Conservation (phyloP, 805 yeast genomes). For the Ogataea methylovora region DNA sequence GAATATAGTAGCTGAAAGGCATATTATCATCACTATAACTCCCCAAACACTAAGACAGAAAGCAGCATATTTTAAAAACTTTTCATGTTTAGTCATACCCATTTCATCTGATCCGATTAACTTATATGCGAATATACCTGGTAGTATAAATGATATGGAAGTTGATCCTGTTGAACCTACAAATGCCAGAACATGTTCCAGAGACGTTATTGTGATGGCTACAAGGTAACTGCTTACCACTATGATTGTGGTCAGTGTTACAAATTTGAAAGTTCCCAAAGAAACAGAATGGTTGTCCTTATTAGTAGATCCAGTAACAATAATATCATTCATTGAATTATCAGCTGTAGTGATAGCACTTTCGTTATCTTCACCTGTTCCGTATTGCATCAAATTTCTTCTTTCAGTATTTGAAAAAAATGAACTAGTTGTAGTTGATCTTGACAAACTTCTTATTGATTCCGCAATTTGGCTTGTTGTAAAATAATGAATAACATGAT, state of each 20-base stretch:
- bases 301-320: constrained; percentile 9
- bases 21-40: constrained; percentile 57
- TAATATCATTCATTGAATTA: constrained; percentile 12
- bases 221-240: constrained; percentile 50
- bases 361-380: constrained; percentile 7
- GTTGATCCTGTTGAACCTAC: constrained; percentile 95
- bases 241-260: constrained; percentile 33
- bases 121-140: constrained; percentile 79
- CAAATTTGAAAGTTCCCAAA: constrained; percentile 21
- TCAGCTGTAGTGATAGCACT: constrained; percentile 4
- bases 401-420: constrained; percentile 9
- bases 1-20: constrained; percentile 34
- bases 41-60: constrained; percentile 63
- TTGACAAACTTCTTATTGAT: constrained; percentile 14
- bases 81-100: constrained; percentile 17
- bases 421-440: constrained; percentile 4
- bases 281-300: constrained; percentile 5
- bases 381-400: constrained; percentile 1
- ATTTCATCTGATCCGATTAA: constrained; percentile 46
- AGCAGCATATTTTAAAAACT: constrained; percentile 37
- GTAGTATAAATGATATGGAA: constrained; percentile 81
- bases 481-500: constrained; percentile 57
- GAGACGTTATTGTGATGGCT: constrained; percentile 62
- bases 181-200: constrained; percentile 75
- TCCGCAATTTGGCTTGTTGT: constrained; percentile 16